Evolutionary conservation across 106 monocot species (phyloP), one percentile per base, ranked within the genome.

Genomic region (Triglochin maritima): DNA sequence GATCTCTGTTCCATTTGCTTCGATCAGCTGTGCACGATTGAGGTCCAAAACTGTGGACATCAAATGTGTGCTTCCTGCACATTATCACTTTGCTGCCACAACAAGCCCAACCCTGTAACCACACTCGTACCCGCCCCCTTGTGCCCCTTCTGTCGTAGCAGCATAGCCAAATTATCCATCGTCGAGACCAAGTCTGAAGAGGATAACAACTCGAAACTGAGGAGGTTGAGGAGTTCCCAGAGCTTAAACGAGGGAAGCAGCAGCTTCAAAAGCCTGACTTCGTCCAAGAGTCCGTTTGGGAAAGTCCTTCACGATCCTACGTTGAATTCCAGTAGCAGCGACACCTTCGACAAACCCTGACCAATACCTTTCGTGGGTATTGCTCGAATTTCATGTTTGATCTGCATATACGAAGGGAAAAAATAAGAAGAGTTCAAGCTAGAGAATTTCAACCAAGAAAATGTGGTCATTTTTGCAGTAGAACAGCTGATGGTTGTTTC

Each of bases 1-100:
- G 96, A 88, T 71, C 71, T 91, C 29, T 96, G 96, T 73, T 83
- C 86, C 80, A 96, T 96, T 73, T 96, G 96, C 69, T 96, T 96
- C 59, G 91, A 91, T 69, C 87, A 91, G 79, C 69, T 53, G 16
- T 96, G 96, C 76, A 88, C 85, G 11, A 91, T 96, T 46, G 87
- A 88, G 74, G 87, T 91, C 16, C 77, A 69, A 78, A 81, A 84
- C 57, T 96, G 96, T 46, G 96, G 91, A 49, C 96, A 96, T 69
- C 87, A 88, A 69, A 91, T 96, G 96, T 96, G 96, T 45, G 90
- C 96, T 4, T 70, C 82, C 66, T 96, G 96, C 85, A 96, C 78
- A 41, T 68, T 96, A 47, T 79, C 91, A 4, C 76, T 96, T 7
- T 96, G 91, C 73, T 91, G 90, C 77, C 96, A 96, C 76, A 86